These are phyloP conservation scores for Eleusine coracana DNA, from an alignment of 176 grass and related monocot genomes.

Conservation along the genomic window DNA sequence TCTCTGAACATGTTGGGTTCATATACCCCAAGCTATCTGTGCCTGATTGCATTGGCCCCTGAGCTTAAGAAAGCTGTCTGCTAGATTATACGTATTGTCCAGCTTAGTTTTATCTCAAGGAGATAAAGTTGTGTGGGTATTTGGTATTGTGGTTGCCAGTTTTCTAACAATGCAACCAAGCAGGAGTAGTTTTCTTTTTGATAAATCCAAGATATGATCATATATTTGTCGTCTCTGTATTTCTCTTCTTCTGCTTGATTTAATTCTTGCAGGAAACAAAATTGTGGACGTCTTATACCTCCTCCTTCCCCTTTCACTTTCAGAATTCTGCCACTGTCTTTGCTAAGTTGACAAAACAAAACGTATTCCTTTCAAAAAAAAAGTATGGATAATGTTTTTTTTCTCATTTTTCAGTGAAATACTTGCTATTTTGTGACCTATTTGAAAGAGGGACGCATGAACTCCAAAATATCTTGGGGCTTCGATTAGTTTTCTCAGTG, in stretches of 20 bases:
- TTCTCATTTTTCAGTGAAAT: neutral
- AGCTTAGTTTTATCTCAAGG: constrained; percentile 33
- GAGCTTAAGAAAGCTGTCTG: constrained; percentile 1
- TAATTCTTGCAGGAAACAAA: constrained; percentile 22
- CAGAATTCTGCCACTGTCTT: neutral
- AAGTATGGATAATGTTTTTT: neutral
- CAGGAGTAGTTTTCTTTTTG: neutral
- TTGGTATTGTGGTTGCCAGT: constrained; percentile 22
- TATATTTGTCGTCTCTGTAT: constrained; percentile 13
- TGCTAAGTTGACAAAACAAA: neutral
- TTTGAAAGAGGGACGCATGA: neutral
- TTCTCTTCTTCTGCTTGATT: neutral
- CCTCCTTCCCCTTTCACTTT: neutral
- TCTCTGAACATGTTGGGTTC: constrained; percentile 13
- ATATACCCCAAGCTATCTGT: constrained; percentile 2
- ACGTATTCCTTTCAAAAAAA: neutral
- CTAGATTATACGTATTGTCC: constrained; percentile 13
- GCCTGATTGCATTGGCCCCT: neutral
- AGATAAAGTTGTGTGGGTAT: constrained; percentile 25
- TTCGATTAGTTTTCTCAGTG: constrained; percentile 30
- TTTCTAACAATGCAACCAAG: constrained; percentile 37
- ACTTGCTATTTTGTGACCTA: neutral
- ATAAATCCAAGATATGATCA: neutral
- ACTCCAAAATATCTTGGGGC: constrained; percentile 26
- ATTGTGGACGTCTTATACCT: constrained; percentile 10